A percentile compares a stretch with the other conserved stretches of the same genome.
These are phyloP conservation scores for Lachancea lanzarotensis DNA, from an alignment of 805 yeast genomes.

Conservation along the genomic window DNA sequence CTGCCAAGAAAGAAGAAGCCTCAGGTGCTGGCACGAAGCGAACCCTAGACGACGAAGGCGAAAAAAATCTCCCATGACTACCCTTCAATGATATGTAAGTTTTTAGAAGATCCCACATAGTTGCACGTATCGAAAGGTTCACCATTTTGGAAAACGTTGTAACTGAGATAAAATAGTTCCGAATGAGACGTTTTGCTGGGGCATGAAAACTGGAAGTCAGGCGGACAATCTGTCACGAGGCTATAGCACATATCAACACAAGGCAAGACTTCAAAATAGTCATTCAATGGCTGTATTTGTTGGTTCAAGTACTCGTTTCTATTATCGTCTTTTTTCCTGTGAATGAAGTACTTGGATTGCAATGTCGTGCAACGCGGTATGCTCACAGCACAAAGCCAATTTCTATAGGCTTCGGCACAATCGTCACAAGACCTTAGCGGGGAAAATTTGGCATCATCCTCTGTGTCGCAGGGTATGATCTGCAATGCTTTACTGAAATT, in stretches of 20 bases:
- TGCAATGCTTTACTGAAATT: slow-evolving; percentile 74
- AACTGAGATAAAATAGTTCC: slow-evolving; percentile 26
- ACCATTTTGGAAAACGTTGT: slow-evolving; percentile 19
- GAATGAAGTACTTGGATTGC: slow-evolving; percentile 38
- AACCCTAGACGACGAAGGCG: slow-evolving; percentile 4
- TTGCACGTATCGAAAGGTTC: slow-evolving; percentile 37
- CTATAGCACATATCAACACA: slow-evolving; percentile 76
- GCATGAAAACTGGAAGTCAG: slow-evolving; percentile 67
- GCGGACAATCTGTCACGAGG: slow-evolving; percentile 78
- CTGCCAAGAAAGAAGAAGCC: background rate
- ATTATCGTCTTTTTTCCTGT: slow-evolving; percentile 44
- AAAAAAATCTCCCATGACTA: background rate
- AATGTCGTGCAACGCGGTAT: slow-evolving; percentile 78
- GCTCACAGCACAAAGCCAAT: slow-evolving; percentile 85
- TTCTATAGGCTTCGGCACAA: slow-evolving; percentile 63
- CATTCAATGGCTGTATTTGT: slow-evolving; percentile 45
- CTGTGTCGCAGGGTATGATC: slow-evolving; percentile 68
- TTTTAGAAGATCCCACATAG: slow-evolving; percentile 30
- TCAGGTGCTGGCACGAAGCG: slow-evolving; percentile 2
- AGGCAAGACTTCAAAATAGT: slow-evolving; percentile 78
- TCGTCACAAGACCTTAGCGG: slow-evolving; percentile 67
- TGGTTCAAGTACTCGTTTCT: slow-evolving; percentile 56
- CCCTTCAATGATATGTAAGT: slow-evolving; percentile 6
- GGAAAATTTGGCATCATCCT: slow-evolving; percentile 60
- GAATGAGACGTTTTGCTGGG: slow-evolving; percentile 38